Percentiles rank a stretch among this genome's conserved stretches.
These are phyloP conservation scores for Cyathus striatus DNA, from an alignment of 768 basidiomycete genomes.

Conservation along the genomic window DNA sequence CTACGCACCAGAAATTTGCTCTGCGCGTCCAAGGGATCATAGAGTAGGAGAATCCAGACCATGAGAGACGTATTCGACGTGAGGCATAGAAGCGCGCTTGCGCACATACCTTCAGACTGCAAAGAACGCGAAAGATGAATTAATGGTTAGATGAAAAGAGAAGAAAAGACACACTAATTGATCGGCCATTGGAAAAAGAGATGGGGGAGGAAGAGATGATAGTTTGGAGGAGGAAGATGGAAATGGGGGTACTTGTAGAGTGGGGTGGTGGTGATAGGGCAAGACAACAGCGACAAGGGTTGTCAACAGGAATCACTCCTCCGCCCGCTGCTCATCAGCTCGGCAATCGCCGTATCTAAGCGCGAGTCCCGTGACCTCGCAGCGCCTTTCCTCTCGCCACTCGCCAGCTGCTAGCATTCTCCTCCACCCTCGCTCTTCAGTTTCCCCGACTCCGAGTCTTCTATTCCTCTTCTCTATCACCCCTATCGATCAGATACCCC, in stretches of 20 bases:
- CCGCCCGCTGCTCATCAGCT: slow-evolving; percentile 3
- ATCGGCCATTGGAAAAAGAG: slow-evolving; percentile 41
- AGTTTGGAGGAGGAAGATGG: slow-evolving; percentile 1
- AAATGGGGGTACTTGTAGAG: neutral
- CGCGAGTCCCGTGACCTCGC: too few relatives aligned
- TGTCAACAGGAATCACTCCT: neutral
- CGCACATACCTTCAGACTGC: slow-evolving; percentile 61
- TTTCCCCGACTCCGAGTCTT: too few relatives aligned
- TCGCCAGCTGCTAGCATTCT: too few relatives aligned
- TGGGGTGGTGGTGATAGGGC: too few relatives aligned
- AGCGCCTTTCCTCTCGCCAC: too few relatives aligned
- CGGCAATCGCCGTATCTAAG: slow-evolving; percentile 17
- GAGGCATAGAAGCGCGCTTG: too few relatives aligned
- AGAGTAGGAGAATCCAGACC: neutral
- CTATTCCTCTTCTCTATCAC: too few relatives aligned
- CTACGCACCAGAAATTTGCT: slow-evolving; percentile 82
- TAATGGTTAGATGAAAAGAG: slow-evolving; percentile 6
- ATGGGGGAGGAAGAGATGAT: neutral
- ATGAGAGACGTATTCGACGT: too few relatives aligned
- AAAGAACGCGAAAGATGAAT: neutral
- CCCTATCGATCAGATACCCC: too few relatives aligned
- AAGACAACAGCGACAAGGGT: neutral
- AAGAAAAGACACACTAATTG: slow-evolving; percentile 42
- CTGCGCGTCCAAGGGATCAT: slow-evolving; percentile 31
- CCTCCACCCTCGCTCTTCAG: too few relatives aligned